Conservation (phyloP, 495 filamentous ascomycete species). For the Coniosporium apollinis region DNA sequence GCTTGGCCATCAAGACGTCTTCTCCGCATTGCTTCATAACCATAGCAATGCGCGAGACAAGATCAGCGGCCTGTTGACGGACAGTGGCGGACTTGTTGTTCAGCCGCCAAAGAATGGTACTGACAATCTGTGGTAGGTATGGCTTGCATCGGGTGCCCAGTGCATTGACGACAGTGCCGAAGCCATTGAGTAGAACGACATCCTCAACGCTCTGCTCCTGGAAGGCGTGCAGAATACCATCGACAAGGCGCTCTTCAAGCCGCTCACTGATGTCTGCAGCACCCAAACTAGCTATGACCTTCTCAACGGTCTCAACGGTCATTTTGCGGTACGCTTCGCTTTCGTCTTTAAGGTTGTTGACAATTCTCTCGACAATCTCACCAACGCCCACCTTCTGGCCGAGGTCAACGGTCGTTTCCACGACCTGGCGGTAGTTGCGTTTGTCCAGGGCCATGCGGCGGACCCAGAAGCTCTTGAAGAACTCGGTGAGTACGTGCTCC, state of each 20-base stretch:
- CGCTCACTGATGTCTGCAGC: constrained; percentile 87
- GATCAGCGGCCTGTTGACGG: constrained; percentile 89
- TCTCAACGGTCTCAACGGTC: constrained; percentile 95
- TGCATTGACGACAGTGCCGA: constrained; percentile 93
- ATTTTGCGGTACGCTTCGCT: constrained; percentile 98
- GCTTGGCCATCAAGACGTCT: constrained; percentile 87
- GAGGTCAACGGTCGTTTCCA: constrained; percentile 94
- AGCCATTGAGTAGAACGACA: constrained; percentile 92
- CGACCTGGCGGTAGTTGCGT: constrained; percentile 90
- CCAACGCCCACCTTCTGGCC: constrained; percentile 92
- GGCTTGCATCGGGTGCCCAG: constrained; percentile 88
- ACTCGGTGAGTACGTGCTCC: constrained; percentile 84
- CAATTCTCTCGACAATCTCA: constrained; percentile 85
- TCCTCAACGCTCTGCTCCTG: constrained; percentile 98
- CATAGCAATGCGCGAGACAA: constrained; percentile 91
- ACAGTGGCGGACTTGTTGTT: constrained; percentile 97
- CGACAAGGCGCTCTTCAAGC: constrained; percentile 81
- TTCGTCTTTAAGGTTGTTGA: constrained; percentile 93
- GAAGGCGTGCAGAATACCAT: constrained; percentile 94
- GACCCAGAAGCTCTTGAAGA: constrained; percentile 99
- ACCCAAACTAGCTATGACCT: constrained; percentile 79
- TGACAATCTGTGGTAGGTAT: constrained; percentile 90
- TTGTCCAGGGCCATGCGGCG: constrained; percentile 92
- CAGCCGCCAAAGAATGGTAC: constrained; percentile 88
- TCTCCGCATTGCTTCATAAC: constrained; percentile 98